A percentile compares a stretch with the other conserved stretches of the same genome.
Conservation (phyloP, 2,329 filamentous ascomycete genomes). For the Cadophora sp. region DNA sequence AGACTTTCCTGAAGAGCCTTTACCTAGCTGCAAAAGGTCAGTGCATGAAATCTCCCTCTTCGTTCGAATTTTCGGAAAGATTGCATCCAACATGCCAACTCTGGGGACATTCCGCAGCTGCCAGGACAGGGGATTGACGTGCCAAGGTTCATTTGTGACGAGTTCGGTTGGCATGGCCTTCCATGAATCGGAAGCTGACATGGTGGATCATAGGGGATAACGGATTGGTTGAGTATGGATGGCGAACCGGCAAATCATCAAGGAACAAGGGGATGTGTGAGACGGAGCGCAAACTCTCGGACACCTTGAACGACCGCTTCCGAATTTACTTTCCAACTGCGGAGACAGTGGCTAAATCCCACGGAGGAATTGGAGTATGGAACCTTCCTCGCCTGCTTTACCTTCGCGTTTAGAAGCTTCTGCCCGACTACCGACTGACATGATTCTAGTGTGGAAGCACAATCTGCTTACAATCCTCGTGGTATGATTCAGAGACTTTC, state of each 20-base stretch:
- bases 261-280: constrained; percentile 31
- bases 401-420: neutral
- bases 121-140: neutral
- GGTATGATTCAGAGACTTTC: constrained; percentile 73
- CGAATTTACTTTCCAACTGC: constrained; percentile 83
- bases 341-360: constrained; percentile 70
- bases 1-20: constrained; percentile 66
- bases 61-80: neutral
- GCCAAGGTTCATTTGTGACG: constrained; percentile 2
- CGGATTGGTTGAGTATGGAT: constrained; percentile 51
- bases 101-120: constrained; percentile 10
- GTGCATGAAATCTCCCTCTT: neutral
- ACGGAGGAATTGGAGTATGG: constrained; percentile 64
- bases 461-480: constrained; percentile 77
- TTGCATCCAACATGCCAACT: neutral
- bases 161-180: neutral
- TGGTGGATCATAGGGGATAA: constrained; percentile 50
- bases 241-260: constrained; percentile 44
- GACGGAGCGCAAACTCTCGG: constrained; percentile 35
- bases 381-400: neutral
- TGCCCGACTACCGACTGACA: constrained; percentile 13
- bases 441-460: constrained; percentile 71
- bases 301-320: constrained; percentile 56
- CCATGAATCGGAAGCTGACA: constrained; percentile 18
- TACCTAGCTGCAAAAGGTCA: constrained; percentile 64